Evolutionary conservation across 257 asterid species (phyloP).

Genomic region (Przewalskia tangutica): DNA sequence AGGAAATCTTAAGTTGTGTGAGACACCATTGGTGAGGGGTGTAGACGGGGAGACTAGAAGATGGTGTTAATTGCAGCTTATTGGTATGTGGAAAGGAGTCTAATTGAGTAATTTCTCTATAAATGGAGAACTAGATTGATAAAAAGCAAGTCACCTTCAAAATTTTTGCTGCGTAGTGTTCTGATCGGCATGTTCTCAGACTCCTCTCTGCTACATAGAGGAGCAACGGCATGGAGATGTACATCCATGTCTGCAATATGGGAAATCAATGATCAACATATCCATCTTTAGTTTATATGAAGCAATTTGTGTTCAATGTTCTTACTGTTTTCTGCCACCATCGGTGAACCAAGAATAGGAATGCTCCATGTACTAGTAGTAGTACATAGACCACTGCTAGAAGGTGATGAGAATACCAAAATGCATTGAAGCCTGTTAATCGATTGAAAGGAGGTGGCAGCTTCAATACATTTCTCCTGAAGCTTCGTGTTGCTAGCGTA

Average conservation of each 20-base stretch:
- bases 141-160: conserved; percentile 49
- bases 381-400: conserved; percentile 65
- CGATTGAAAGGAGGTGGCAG: conserved; percentile 60
- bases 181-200: conserved; percentile 69
- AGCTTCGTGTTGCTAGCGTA: conserved; percentile 62
- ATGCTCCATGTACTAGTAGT: conserved; percentile 62
- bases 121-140: not conserved
- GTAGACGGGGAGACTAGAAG: not conserved
- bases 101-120: not conserved
- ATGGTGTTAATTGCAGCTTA: not conserved
- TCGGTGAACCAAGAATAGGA: conserved; percentile 56
- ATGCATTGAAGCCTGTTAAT: conserved; percentile 84
- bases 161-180: conserved; percentile 65
- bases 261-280: not conserved
- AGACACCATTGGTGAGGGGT: not conserved
- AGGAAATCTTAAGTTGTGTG: not conserved
- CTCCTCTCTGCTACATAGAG: conserved; percentile 75
- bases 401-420: conserved; percentile 96
- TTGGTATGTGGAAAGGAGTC: not conserved
- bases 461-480: conserved; percentile 57
- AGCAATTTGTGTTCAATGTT: not conserved
- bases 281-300: not conserved
- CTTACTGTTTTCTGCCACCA: conserved; percentile 81
- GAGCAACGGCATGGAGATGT: conserved; percentile 58
- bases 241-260: conserved; percentile 81